Evolutionary conservation across 345 rosid species (phyloP), one percentile per base, ranked within the genome.

Genomic region (Gossypium raimondii): DNA sequence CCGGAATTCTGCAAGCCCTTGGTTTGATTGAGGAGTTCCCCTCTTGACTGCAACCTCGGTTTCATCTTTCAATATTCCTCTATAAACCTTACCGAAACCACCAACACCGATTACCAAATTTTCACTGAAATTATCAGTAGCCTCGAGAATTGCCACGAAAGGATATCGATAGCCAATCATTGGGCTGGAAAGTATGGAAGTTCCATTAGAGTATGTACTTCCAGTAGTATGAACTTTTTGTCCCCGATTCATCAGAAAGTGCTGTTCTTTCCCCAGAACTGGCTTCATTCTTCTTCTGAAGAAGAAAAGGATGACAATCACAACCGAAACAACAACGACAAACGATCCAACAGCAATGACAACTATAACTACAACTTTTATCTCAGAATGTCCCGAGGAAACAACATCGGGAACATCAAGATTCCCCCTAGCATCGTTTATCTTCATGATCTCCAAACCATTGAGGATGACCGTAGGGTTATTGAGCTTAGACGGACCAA

Each of bases 401-500:
- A 63, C 18, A 25, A 86, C 71, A 63, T 88, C 87, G 2, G 66
- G 65, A 50, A 53, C 80, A 70, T 87, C 89, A 48, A 90, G 87
- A 78, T 86, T 87, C 67, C 61, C 73, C 76, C 71, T 76, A 10
- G 81, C 81, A 20, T 90, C 87, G 81, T 82, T 90, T 27, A 90
- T 81, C 77, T 88, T 90, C 87, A 87, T 79, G 59, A 88, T 77
- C 84, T 88, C 94, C 79, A 90, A 78, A 3, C 94, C 94, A 59
- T 88, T 90, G 12, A 90, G 87, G 62, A 88, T 80, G 76, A 80
- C 79, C 72, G 62, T 70, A 0, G 83, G 88, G 66, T 65, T 2
- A 57, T 69, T 77, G 25, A 68, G 22, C 41, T 18, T n/a, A 60
- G 85, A 79, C 58, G 92, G 86, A 70, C 97, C 97, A 67, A 94